A percentile compares a stretch with the other conserved stretches of the same genome.
Evolutionary conservation across 2,329 filamentous ascomycete species (phyloP).

Genomic region (Parasarocladium wereldwijsianum): DNA sequence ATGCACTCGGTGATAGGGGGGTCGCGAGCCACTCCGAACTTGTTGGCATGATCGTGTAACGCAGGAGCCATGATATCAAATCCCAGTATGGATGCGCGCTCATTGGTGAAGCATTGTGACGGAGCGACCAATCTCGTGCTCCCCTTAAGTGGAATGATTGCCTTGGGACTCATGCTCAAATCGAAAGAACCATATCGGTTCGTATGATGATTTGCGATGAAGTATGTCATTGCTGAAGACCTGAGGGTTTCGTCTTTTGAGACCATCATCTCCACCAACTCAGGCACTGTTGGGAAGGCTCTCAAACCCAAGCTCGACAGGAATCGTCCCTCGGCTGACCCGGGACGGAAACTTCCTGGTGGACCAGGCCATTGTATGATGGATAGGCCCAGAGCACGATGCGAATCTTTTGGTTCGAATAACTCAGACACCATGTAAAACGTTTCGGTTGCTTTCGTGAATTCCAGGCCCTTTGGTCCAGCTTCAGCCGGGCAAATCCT

Average conservation of each 20-base stretch:
- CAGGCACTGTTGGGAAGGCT: conserved; percentile 52
- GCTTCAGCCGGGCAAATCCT: conserved; percentile 71
- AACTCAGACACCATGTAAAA: conserved; percentile 65
- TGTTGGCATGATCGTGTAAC: conserved; percentile 63
- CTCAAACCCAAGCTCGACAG: conserved; percentile 59
- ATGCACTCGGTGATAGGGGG: conserved; percentile 69
- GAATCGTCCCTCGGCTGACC: conserved; percentile 60
- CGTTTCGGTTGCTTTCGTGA: conserved; percentile 31
- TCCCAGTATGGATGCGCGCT: conserved; percentile 59
- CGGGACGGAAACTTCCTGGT: conserved; percentile 45
- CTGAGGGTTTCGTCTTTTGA: conserved; percentile 44
- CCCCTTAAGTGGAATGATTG: conserved; percentile 61
- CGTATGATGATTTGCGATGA: conserved; percentile 61
- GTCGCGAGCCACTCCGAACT: conserved; percentile 75
- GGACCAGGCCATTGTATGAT: conserved; percentile 69
- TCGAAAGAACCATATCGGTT: conserved; percentile 60
- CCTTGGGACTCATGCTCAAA: conserved; percentile 35
- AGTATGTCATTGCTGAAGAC: conserved; percentile 63
- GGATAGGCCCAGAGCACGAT: conserved; percentile 57
- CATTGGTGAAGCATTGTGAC: conserved; percentile 69
- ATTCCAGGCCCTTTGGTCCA: conserved; percentile 38
- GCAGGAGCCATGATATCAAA: conserved; percentile 66
- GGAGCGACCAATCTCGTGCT: conserved; percentile 56
- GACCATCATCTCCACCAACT: conserved; percentile 67
- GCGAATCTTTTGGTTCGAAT: conserved; percentile 60